Evolutionary conservation across 352 stramenopile species (phyloP), one percentile per base, ranked within the genome.

Genomic region (Phytophthora uliginosa): DNA sequence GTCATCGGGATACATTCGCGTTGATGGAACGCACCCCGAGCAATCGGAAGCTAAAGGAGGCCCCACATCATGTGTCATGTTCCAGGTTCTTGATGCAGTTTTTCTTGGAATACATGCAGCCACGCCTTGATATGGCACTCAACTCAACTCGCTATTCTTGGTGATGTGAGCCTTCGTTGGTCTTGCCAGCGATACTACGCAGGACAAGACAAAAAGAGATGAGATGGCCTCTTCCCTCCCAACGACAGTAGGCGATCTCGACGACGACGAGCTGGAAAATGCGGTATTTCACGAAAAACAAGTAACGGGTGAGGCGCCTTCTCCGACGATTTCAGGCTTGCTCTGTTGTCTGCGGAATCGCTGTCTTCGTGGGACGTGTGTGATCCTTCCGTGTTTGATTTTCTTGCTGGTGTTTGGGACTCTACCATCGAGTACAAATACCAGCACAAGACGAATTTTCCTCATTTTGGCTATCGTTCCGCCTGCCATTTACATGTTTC

Each of bases 321-420:
- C 76, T 3, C 77, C 62, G 2, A 71, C 64, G 17, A 86, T 92
- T 73, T 78, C 88, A 24, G 40, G 63, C 0, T 61, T 93, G 52
- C 72, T 94, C 1, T 95, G 83, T 67, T 94, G 88, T 69, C 59
- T 94, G 0, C 81, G 82, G 8, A 94, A 82, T 53, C 81, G 86
- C 31, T 91, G 87, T 66, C 70, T 95, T 17, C 58, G 68, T 40
- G 72, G 78, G 51, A 76, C 74, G 5, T 94, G 88, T 28, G 83
- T 95, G 12, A 17, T 86, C 45, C 74, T 84, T 13, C 88, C 88
- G 9, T 89, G 76, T 56, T 51, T 77, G 1, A 18, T 90, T 18
- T 89, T 93, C 54, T 65, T 94, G 18, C n/a, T 90, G 10, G 60
- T 91, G 12, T 86, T 78, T 64, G 70, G 82, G 55, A 75, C 71